These are phyloP conservation scores for Boehmeria nivea DNA, from an alignment of 306 rosid genomes.

Conservation along the genomic window DNA sequence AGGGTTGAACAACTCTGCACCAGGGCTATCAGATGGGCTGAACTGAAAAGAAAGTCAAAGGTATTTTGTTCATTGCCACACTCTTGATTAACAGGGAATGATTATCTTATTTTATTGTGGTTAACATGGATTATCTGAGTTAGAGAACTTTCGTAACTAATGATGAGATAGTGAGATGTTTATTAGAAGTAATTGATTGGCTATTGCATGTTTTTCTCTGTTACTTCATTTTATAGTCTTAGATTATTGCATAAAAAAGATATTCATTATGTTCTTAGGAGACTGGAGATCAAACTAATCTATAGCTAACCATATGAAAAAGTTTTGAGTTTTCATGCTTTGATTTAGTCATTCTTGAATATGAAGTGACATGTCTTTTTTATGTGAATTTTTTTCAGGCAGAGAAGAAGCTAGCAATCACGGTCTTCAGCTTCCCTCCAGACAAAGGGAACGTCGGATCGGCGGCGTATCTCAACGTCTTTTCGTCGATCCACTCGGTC, in stretches of 20 bases:
- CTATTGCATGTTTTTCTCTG: too few relatives aligned
- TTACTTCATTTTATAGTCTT: too few relatives aligned
- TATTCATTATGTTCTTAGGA: not conserved
- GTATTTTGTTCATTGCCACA: conserved; percentile 13
- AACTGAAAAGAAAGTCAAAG: conserved; percentile 48
- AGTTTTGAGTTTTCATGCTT: not conserved
- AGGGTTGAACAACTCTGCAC: conserved; percentile 59
- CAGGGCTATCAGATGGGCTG: conserved; percentile 57
- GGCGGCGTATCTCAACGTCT: conserved; percentile 94
- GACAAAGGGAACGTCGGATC: conserved; percentile 99
- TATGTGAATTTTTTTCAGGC: conserved; percentile 41
- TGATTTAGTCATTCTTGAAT: not conserved
- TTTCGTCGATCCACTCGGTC: conserved; percentile 85
- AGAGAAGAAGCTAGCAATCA: conserved; percentile 81
- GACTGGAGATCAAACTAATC: not conserved
- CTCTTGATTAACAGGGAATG: too few relatives aligned
- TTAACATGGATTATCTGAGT: too few relatives aligned
- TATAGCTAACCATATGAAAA: not conserved
- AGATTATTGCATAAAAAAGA: too few relatives aligned
- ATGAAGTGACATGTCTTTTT: conserved; percentile 10
- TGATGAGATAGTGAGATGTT: too few relatives aligned
- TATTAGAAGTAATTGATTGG: too few relatives aligned
- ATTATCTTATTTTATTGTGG: too few relatives aligned
- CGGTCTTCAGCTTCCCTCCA: conserved; percentile 98
- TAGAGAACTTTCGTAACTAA: too few relatives aligned